These are phyloP conservation scores for Phaeosphaeriaceae sp. DNA, from an alignment of 2,329 filamentous ascomycete species.

Conservation along the genomic window DNA sequence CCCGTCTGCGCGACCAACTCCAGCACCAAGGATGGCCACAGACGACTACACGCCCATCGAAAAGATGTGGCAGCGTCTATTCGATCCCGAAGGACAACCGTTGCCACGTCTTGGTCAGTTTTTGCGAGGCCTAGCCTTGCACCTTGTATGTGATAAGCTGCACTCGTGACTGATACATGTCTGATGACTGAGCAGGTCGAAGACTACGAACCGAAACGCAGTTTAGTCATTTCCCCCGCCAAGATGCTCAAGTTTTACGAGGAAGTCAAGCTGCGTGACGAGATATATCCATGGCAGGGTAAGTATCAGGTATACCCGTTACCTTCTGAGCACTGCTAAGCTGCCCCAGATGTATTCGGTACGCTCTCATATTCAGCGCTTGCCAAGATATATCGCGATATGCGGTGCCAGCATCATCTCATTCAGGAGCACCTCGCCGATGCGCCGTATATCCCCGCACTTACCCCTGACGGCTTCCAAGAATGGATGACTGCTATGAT, in stretches of 20 bases:
- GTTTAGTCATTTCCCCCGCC: slow-evolving; percentile 74
- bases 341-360: slow-evolving; percentile 49
- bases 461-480: slow-evolving; percentile 57
- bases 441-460: slow-evolving; percentile 52
- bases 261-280: slow-evolving; percentile 67
- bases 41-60: slow-evolving; percentile 59
- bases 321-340: slow-evolving; percentile 10
- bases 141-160: slow-evolving; percentile 64
- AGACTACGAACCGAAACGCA: slow-evolving; percentile 70
- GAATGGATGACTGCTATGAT: slow-evolving; percentile 76
- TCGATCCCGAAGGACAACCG: slow-evolving; percentile 70
- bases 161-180: neutral
- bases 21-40: slow-evolving; percentile 37
- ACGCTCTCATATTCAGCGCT: slow-evolving; percentile 50
- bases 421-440: slow-evolving; percentile 53
- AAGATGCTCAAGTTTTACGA: slow-evolving; percentile 80
- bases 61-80: slow-evolving; percentile 78
- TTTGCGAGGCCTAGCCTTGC: slow-evolving; percentile 74
- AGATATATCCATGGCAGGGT: slow-evolving; percentile 74
- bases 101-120: slow-evolving; percentile 74
- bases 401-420: slow-evolving; percentile 58
- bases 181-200: slow-evolving; percentile 62
- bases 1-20: slow-evolving; percentile 32
- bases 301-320: slow-evolving; percentile 33
- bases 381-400: slow-evolving; percentile 55